Percentiles rank a stretch among this genome's conserved stretches.
Evolutionary conservation across 202 grass and related monocot genomes (phyloP).

Genomic region (Digitaria exilis): DNA sequence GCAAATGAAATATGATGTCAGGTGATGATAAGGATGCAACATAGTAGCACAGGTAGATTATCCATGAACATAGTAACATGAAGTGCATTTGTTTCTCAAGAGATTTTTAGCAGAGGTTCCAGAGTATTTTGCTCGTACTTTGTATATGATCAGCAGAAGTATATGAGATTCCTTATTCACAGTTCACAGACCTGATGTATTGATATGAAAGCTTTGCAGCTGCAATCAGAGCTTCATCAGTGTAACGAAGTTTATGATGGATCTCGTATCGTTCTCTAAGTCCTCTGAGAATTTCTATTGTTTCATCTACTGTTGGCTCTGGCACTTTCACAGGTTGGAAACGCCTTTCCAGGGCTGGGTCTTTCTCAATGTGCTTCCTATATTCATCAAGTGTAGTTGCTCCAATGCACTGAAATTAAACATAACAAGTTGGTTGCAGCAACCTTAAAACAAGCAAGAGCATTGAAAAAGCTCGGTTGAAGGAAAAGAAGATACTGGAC

Average conservation of each 20-base stretch:
- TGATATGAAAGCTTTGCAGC: slow-evolving; percentile 85
- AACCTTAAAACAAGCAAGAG: slow-evolving; percentile 6
- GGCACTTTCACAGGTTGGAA: slow-evolving; percentile 85
- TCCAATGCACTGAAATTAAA: slow-evolving; percentile 70
- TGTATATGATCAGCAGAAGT: background rate
- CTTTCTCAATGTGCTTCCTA: slow-evolving; percentile 88
- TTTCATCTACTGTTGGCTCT: slow-evolving; percentile 84
- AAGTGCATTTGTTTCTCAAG: slow-evolving; percentile 9
- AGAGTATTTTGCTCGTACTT: slow-evolving; percentile 19
- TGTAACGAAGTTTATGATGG: slow-evolving; percentile 82
- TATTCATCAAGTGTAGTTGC: slow-evolving; percentile 92
- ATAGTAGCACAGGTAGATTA: slow-evolving; percentile 2
- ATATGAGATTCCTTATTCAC: background rate
- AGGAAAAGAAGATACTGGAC: background rate
- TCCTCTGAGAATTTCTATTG: slow-evolving; percentile 82
- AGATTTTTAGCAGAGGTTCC: background rate
- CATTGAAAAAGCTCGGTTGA: background rate
- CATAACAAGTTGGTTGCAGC: background rate
- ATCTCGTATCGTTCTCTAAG: slow-evolving; percentile 84
- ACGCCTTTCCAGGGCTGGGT: slow-evolving; percentile 81
- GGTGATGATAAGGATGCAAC: slow-evolving; percentile 12
- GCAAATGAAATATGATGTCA: slow-evolving; percentile 34
- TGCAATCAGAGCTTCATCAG: slow-evolving; percentile 69
- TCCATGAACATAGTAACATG: background rate
- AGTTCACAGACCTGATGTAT: slow-evolving; percentile 74